Conservation (phyloP, 768 basidiomycete genomes). For the Cubamyces lactineus region DNA sequence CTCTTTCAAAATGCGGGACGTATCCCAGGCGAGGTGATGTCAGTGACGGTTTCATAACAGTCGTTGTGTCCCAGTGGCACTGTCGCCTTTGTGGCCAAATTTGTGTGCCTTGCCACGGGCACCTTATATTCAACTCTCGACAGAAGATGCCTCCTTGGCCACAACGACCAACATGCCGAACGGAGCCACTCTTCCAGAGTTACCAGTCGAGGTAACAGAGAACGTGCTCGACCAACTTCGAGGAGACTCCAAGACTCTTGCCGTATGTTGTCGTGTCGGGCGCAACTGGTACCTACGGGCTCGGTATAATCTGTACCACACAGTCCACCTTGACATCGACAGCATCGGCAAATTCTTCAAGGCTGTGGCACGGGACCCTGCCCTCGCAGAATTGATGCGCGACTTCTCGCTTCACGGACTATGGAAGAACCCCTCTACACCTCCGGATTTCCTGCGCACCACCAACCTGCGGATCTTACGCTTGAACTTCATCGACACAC, state of each 20-base stretch:
- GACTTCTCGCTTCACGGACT: slow-evolving; percentile 5
- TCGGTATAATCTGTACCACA: slow-evolving; percentile 25
- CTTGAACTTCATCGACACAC: background rate
- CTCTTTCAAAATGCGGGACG: too few relatives aligned
- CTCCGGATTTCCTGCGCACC: background rate
- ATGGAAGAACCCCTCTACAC: background rate
- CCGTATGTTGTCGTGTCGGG: slow-evolving; percentile 24
- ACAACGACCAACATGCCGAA: background rate
- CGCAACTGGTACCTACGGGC: slow-evolving; percentile 19
- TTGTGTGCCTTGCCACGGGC: background rate
- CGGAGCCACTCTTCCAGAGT: background rate
- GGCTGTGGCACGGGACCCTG: slow-evolving; percentile 10
- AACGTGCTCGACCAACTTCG: slow-evolving; percentile 28
- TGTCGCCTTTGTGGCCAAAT: background rate
- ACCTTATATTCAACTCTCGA: background rate
- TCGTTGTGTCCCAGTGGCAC: background rate
- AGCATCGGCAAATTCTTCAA: slow-evolving; percentile 7
- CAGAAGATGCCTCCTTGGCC: background rate
- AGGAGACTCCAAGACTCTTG: slow-evolving; percentile 19
- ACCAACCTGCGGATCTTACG: background rate
- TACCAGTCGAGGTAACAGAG: slow-evolving; percentile 29
- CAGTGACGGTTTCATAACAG: too few relatives aligned
- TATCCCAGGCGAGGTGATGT: too few relatives aligned
- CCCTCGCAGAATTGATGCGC: slow-evolving; percentile 17
- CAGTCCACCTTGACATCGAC: slow-evolving; percentile 5